These are phyloP conservation scores for Triticum urartu DNA, from an alignment of 176 grass and related monocot genomes.

Conservation along the genomic window DNA sequence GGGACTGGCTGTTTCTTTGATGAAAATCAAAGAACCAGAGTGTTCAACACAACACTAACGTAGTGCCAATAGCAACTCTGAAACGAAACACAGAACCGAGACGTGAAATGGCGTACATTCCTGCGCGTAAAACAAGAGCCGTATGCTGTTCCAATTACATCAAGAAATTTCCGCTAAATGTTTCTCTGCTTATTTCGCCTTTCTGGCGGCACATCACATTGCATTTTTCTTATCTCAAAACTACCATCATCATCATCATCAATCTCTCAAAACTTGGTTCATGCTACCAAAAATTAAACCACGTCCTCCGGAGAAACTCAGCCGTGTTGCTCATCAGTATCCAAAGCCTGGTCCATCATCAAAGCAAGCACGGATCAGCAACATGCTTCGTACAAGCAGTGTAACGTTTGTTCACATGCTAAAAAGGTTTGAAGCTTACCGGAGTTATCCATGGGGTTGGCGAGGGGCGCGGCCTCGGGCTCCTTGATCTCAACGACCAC, in stretches of 20 bases:
- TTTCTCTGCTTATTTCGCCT: constrained; percentile 34
- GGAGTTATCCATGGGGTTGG: constrained; percentile 87
- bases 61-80: too few species aligned
- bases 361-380: not conserved
- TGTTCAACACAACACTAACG: too few species aligned
- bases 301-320: not conserved
- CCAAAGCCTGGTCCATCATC: constrained; percentile 51
- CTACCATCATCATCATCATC: not conserved
- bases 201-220: constrained; percentile 5
- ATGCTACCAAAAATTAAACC: constrained; percentile 27
- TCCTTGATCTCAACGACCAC: constrained; percentile 96
- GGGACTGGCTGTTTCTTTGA: too few species aligned
- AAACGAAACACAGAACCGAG: not conserved
- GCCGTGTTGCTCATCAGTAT: constrained; percentile 49
- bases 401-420: too few species aligned
- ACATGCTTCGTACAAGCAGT: not conserved
- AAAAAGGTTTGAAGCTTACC: constrained; percentile 33
- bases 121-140: not conserved
- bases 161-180: constrained; percentile 6
- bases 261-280: constrained; percentile 18
- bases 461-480: constrained; percentile 48
- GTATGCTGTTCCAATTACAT: constrained; percentile 24
- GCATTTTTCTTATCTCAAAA: constrained; percentile 14
- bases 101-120: not conserved
- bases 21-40: too few species aligned